These are phyloP conservation scores for Phytophthora aleatoria DNA, from an alignment of 352 stramenopile species.

Conservation along the genomic window DNA sequence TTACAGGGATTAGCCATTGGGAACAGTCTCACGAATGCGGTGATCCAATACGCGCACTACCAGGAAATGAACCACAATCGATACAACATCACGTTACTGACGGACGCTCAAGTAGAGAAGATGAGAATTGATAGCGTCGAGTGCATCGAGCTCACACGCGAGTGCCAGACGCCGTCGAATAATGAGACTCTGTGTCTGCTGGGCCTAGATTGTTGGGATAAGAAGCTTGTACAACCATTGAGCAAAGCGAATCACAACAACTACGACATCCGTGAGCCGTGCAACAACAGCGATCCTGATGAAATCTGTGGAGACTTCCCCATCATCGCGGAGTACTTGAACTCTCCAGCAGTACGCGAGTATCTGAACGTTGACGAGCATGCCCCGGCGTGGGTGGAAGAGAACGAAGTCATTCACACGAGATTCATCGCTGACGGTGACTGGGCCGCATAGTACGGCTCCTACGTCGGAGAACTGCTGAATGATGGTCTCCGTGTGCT, in stretches of 20 bases:
- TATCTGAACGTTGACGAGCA: constrained; percentile 41
- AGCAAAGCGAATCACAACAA: constrained; percentile 34
- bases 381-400: constrained; percentile 52
- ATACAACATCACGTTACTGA: constrained; percentile 50
- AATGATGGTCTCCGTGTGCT: constrained; percentile 70
- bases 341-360: constrained; percentile 43
- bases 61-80: constrained; percentile 54
- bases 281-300: constrained; percentile 32
- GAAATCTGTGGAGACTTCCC: constrained; percentile 56
- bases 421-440: constrained; percentile 77
- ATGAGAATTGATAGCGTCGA: constrained; percentile 43
- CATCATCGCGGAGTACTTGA: constrained; percentile 62
- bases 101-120: constrained; percentile 19
- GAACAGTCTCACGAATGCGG: constrained; percentile 50
- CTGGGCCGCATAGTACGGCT: constrained; percentile 92
- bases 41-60: constrained; percentile 49
- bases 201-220: constrained; percentile 42
- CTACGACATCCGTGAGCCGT: constrained; percentile 54
- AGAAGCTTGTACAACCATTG: constrained; percentile 53
- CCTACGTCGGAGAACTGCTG: constrained; percentile 85
- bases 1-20: constrained; percentile 56
- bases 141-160: constrained; percentile 45
- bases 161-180: constrained; percentile 25
- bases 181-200: constrained; percentile 36
- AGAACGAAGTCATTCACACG: constrained; percentile 20